A percentile compares a stretch with the other conserved stretches of the same genome.
Conservation (phyloP, 2,329 filamentous ascomycete species). For the Fusarium humuli region DNA sequence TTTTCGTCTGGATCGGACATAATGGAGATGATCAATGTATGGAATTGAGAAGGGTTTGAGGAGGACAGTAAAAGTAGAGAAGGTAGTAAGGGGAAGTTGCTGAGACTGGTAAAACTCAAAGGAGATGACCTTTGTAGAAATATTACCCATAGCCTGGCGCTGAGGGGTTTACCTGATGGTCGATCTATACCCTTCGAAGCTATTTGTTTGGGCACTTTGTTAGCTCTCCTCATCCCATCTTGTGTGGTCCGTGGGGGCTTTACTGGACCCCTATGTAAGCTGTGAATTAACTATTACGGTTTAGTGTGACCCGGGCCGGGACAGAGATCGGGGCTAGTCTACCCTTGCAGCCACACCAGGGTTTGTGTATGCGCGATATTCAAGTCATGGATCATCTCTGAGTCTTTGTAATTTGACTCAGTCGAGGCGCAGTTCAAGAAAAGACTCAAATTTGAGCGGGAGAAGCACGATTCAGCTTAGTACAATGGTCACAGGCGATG, state of each 20-base stretch:
- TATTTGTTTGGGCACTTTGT: not conserved
- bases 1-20: conserved; percentile 18
- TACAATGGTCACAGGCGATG: not conserved
- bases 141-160: accelerated
- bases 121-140: not conserved
- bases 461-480: not conserved
- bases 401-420: not conserved
- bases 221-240: not conserved
- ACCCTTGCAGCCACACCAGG: not conserved
- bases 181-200: not conserved
- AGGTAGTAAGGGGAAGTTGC: not conserved
- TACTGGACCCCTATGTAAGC: not conserved
- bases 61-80: too few relatives aligned
- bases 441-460: not conserved
- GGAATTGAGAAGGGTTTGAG: not conserved
- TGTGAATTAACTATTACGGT: not conserved
- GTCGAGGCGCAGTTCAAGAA: not conserved
- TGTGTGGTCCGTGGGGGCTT: not conserved
- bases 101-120: not conserved
- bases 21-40: not conserved
- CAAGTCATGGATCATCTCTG: not conserved
- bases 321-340: not conserved
- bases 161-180: not conserved
- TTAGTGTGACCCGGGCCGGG: not conserved
- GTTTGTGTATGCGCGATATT: not conserved